Evolutionary conservation across 129 eudicot species (phyloP).

Genomic region (Kitagawia praeruptora): DNA sequence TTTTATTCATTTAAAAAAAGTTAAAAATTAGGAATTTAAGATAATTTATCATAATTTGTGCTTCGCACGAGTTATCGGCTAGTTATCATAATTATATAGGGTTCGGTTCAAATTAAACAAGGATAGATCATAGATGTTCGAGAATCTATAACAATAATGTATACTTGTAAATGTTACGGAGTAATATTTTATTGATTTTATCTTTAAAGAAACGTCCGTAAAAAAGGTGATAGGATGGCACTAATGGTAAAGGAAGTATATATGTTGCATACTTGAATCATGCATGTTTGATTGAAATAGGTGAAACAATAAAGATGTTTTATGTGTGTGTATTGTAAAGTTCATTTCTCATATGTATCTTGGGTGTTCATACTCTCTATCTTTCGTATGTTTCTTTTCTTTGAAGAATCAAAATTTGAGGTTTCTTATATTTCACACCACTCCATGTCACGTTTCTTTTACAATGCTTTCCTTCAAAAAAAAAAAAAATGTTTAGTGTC

Average conservation of each 20-base stretch:
- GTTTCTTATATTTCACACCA: conserved; percentile 4
- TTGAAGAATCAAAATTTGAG: background rate
- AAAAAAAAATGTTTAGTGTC: too few relatives aligned
- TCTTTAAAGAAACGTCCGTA: too few relatives aligned
- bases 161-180: too few relatives aligned
- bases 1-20: too few relatives aligned
- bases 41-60: too few relatives aligned
- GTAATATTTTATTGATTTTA: too few relatives aligned
- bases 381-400: background rate
- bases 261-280: background rate
- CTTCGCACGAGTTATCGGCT: too few relatives aligned
- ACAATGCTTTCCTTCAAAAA: background rate
- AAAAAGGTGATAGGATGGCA: background rate
- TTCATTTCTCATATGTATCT: background rate
- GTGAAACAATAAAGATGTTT: background rate
- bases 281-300: background rate
- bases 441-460: background rate
- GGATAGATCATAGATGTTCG: too few relatives aligned
- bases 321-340: background rate
- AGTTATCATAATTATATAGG: too few relatives aligned
- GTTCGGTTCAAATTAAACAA: too few relatives aligned
- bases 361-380: background rate
- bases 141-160: too few relatives aligned
- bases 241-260: background rate
- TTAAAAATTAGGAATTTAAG: too few relatives aligned